Evolutionary conservation across 2,329 filamentous ascomycete species (phyloP).

Genomic region (Reticulascus tulasneorum): DNA sequence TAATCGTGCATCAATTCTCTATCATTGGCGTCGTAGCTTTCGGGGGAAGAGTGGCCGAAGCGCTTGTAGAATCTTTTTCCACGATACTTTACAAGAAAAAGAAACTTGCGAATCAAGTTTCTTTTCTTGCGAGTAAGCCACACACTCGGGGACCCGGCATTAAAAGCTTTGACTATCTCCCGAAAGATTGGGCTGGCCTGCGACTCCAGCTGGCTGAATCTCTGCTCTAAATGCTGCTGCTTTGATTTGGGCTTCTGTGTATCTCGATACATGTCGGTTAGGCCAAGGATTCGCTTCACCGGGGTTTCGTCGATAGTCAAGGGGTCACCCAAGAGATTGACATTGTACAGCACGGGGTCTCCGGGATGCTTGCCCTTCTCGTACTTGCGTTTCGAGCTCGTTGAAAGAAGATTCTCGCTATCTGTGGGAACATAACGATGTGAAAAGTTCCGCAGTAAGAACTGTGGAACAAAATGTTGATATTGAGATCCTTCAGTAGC

Average conservation of each 20-base stretch:
- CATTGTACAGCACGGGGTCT: slow-evolving; percentile 20
- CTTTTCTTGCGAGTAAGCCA: slow-evolving; percentile 17
- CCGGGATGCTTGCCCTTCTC: slow-evolving; percentile 14
- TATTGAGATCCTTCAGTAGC: no score
- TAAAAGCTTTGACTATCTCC: slow-evolving; percentile 15
- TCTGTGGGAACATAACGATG: slow-evolving; percentile 10
- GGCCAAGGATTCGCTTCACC: slow-evolving; percentile 18
- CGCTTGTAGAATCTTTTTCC: slow-evolving; percentile 27
- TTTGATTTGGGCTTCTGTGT: slow-evolving; percentile 6
- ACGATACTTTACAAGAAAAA: slow-evolving; percentile 43
- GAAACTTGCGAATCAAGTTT: slow-evolving; percentile 38
- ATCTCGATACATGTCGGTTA: slow-evolving; percentile 22
- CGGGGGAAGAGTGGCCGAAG: slow-evolving; percentile 27
- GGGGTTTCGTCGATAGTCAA: slow-evolving; percentile 15
- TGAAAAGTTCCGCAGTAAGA: slow-evolving; percentile 17
- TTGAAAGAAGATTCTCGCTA: no score
- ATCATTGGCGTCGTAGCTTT: slow-evolving; percentile 27
- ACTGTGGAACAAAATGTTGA: slow-evolving; percentile 19
- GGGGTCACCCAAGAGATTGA: slow-evolving; percentile 15
- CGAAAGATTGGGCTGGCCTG: slow-evolving; percentile 14
- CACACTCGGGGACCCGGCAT: slow-evolving; percentile 4
- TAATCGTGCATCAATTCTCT: slow-evolving; percentile 16
- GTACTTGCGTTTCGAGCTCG: slow-evolving; percentile 7
- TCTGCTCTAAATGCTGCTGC: slow-evolving; percentile 20
- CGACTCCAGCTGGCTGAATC: slow-evolving; percentile 20